These are phyloP conservation scores for Rhodotorula sp. DNA, from an alignment of 1,284 basidiomycete genomes.

Conservation along the genomic window DNA sequence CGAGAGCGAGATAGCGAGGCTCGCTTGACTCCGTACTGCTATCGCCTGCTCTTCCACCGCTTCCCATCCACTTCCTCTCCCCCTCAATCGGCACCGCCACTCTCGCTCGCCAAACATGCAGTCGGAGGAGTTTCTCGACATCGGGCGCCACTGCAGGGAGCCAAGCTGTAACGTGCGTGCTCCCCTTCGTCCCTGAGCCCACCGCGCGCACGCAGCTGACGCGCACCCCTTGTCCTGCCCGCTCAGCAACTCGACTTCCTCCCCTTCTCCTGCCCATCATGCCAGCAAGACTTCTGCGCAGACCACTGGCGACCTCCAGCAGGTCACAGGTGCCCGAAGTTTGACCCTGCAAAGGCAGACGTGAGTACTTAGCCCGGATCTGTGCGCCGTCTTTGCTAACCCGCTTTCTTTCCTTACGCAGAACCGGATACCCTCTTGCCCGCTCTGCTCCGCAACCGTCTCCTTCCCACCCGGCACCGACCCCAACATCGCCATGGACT, in stretches of 20 bases:
- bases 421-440: constrained; percentile 37
- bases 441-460: constrained; percentile 30
- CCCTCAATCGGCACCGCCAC: too few relatives aligned
- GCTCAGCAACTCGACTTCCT: constrained; percentile 30
- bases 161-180: constrained; percentile 3
- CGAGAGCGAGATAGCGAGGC: too few relatives aligned
- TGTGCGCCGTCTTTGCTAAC: background rate
- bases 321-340: constrained; percentile 20
- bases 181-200: background rate
- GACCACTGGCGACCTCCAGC: constrained; percentile 30
- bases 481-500: constrained; percentile 35
- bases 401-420: background rate
- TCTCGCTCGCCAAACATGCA: background rate
- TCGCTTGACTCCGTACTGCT: too few relatives aligned
- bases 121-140: constrained; percentile 24
- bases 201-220: background rate
- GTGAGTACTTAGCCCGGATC: constrained; percentile 6
- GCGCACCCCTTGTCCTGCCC: background rate
- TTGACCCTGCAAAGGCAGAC: constrained; percentile 17
- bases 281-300: constrained; percentile 17
- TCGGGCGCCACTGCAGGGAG: constrained; percentile 35
- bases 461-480: constrained; percentile 16
- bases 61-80: too few relatives aligned
- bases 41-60: too few relatives aligned
- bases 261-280: constrained; percentile 34